These are phyloP conservation scores for Pseudonectria buxi DNA, from an alignment of 2,329 filamentous ascomycete species.

Conservation along the genomic window DNA sequence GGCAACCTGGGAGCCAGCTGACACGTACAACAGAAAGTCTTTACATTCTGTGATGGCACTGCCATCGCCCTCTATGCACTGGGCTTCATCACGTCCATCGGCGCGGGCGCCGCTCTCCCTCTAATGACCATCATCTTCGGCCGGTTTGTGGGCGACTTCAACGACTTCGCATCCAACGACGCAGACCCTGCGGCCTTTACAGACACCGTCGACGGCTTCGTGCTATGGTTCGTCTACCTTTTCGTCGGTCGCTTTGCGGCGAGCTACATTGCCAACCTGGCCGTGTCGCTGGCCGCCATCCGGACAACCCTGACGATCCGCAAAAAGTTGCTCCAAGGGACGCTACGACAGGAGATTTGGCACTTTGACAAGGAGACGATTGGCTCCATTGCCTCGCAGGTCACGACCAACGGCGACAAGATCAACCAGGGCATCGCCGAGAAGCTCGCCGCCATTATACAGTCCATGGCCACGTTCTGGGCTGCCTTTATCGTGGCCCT, in stretches of 20 bases:
- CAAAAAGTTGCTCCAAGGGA: not conserved
- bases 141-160: not conserved
- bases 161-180: not conserved
- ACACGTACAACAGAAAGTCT: constrained; percentile 1
- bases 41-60: not conserved
- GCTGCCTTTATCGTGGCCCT: not conserved
- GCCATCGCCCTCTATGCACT: not conserved
- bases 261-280: not conserved
- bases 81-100: not conserved
- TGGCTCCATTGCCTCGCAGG: not conserved
- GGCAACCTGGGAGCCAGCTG: not conserved
- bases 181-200: not conserved
- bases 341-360: not conserved
- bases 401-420: not conserved
- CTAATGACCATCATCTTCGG: constrained; percentile 1
- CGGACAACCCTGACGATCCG: not conserved
- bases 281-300: not conserved
- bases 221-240: constrained; percentile 1
- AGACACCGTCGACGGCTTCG: not conserved
- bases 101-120: constrained; percentile 1
- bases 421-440: not conserved
- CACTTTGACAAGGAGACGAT: not conserved
- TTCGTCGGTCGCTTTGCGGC: not conserved
- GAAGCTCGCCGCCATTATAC: not conserved
- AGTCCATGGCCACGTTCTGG: not conserved